Evolutionary conservation across 805 yeast species (phyloP), one percentile per base, ranked within the genome.

Genomic region (Hanseniaspora valbyensis): DNA sequence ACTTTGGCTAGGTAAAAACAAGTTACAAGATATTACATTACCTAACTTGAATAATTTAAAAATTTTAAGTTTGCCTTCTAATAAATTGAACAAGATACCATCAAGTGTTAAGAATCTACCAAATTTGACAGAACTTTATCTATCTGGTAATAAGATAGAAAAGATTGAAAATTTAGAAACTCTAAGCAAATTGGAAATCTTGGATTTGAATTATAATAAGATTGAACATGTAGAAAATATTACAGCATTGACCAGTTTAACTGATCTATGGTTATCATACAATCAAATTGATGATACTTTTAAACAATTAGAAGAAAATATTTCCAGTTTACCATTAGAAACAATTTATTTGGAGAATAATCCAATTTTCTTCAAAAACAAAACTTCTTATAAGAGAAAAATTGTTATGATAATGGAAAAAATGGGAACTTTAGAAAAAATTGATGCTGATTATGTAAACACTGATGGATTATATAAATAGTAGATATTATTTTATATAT

Each of bases 341-440:
- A 87, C 95, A 0, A 95, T 92, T 4, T 92, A 92, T 62, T 78
- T 92, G 55, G 98, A 92, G 66, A 90, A 92, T 8, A 90, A 90
- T 61, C 97, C 97, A 2, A 63, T 92, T 18, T 96, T 92, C 59
- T 57, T 67, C 26, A 62, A 74, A 19, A 82, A 83, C 57, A 78
- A 78, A n/a, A 80, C 92, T 1, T 79, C 88, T 46, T 92, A 92
- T 63, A 74, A 96, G 59, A 77, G 92, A 60, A 92, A 92, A 63
- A 62, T 92, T 42, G 77, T 76, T 56, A 70, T 92, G 58, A 75
- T 81, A 53, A 70, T 90, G 53, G 62, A 61, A 7, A 85, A 84
- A 2, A 36, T 39, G 32, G 79, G 82, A 0, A 74, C 81, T 9
- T 67, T 92, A 42, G 66, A 74, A 40, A 94, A 92, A 68, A 86